A percentile compares a stretch with the other conserved stretches of the same genome.
phyloP scores from a whole-genome alignment of 371 early-diverging fungal genomes.

The Mortierella sp. region DNA sequence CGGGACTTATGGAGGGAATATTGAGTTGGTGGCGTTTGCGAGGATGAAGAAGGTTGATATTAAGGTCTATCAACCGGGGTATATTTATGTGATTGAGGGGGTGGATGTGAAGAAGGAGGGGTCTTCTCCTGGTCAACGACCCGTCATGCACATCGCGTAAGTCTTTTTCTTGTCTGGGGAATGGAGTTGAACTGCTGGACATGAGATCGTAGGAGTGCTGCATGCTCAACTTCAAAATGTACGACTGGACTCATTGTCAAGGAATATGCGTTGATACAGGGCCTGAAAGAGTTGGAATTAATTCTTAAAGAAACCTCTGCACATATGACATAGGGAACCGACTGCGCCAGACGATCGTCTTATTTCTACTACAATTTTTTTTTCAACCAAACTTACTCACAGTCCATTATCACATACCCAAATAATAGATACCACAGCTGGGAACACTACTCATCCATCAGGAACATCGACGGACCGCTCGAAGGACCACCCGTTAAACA shows the following conservation, averaged over 20 bases:
- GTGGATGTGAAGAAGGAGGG: constrained; percentile 58
- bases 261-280: background rate
- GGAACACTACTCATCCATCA: constrained; percentile 89
- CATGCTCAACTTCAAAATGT: too few species aligned
- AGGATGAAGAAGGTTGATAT: constrained; percentile 75
- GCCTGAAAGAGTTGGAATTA: background rate
- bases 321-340: background rate
- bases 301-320: too few species aligned
- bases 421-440: constrained; percentile 78
- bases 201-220: too few species aligned
- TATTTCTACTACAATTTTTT: background rate
- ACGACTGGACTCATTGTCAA: background rate
- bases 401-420: background rate
- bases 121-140: constrained; percentile 58
- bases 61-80: constrained; percentile 85
- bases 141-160: constrained; percentile 82
- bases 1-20: constrained; percentile 87
- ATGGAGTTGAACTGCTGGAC: too few species aligned
- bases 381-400: background rate
- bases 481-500: constrained; percentile 66
- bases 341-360: background rate
- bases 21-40: constrained; percentile 90
- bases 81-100: constrained; percentile 81
- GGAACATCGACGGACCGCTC: constrained; percentile 75
- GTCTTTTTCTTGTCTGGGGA: background rate